A percentile compares a stretch with the other conserved stretches of the same genome.
Evolutionary conservation across 2,329 filamentous ascomycete genomes (phyloP).

Genomic region (Metarhizium album): DNA sequence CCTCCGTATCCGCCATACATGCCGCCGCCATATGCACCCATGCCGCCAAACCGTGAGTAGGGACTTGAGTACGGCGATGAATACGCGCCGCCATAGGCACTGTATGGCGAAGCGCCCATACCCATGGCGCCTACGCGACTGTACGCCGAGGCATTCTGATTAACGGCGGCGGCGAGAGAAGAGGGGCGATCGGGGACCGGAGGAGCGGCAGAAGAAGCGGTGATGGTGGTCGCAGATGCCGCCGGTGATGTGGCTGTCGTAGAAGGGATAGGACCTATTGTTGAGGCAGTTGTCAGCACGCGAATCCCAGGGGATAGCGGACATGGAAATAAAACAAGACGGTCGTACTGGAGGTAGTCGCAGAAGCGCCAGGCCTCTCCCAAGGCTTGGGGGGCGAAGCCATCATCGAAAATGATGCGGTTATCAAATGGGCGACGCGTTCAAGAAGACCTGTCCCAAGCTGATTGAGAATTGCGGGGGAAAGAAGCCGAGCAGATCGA

Average conservation of each 20-base stretch:
- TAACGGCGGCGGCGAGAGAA: conserved; percentile 67
- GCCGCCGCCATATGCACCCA: conserved; percentile 30
- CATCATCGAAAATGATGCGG: conserved; percentile 26
- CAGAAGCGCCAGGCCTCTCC: conserved; percentile 65
- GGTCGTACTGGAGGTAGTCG: conserved; percentile 36
- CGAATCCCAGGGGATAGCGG: conserved; percentile 7
- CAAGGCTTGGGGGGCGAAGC: conserved; percentile 93
- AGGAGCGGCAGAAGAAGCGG: conserved; percentile 43
- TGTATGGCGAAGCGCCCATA: conserved; percentile 42
- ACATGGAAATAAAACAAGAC: conserved; percentile 10
- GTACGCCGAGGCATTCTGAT: conserved; percentile 80
- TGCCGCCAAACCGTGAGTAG: conserved; percentile 37
- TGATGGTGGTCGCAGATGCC: conserved; percentile 25
- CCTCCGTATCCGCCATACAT: conserved; percentile 35
- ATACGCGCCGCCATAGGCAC: conserved; percentile 29
- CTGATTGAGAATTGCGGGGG: not conserved
- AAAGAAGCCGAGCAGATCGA: not conserved
- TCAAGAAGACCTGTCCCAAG: not conserved
- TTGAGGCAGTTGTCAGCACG: conserved; percentile 13
- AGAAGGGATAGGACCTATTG: conserved; percentile 21
- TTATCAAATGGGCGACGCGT: not conserved
- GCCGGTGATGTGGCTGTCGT: conserved; percentile 18
- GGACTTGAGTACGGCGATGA: conserved; percentile 29
- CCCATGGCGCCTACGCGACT: conserved; percentile 36
- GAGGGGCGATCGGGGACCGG: conserved; percentile 72